These are phyloP conservation scores for Metschnikowia lachancei DNA, from an alignment of 805 yeast genomes.

Conservation along the genomic window DNA sequence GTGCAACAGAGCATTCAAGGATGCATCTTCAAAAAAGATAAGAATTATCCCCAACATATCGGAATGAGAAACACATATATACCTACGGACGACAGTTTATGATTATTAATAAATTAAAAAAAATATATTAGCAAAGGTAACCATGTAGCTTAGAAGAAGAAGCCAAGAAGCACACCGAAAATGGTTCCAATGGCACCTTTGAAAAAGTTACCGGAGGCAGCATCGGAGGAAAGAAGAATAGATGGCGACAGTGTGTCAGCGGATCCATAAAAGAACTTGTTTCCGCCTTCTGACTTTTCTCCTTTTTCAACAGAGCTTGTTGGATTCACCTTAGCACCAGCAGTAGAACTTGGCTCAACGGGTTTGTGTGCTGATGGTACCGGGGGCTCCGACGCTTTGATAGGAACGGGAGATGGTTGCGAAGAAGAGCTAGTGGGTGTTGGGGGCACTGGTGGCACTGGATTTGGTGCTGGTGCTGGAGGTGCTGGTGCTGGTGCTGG, in stretches of 20 bases:
- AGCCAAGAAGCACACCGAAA: slow-evolving; percentile 12
- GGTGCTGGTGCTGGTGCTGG: slow-evolving; percentile 1
- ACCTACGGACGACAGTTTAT: not conserved
- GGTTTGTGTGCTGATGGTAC: not conserved
- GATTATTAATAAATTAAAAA: not conserved
- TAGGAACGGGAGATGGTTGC: not conserved
- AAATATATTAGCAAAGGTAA: slow-evolving; percentile 1
- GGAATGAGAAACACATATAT: not conserved
- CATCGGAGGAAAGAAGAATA: slow-evolving; percentile 10
- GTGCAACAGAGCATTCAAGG: too few species aligned
- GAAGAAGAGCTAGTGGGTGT: not conserved
- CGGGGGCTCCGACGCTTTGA: not conserved
- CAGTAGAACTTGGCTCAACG: slow-evolving; percentile 1
- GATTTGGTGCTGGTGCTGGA: slow-evolving; percentile 4
- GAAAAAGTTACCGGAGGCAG: slow-evolving; percentile 10
- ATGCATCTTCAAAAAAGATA: not conserved
- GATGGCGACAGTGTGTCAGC: slow-evolving; percentile 1
- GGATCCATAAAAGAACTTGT: not conserved
- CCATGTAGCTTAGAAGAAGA: slow-evolving; percentile 9
- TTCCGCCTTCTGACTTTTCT: slow-evolving; percentile 1
- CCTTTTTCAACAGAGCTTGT: not conserved
- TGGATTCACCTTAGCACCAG: slow-evolving; percentile 2
- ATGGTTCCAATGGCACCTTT: slow-evolving; percentile 12
- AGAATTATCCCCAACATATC: too few species aligned
- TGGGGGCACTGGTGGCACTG: not conserved